phyloP scores from a whole-genome alignment of 2,329 filamentous ascomycete genomes.

The Alternaria arbusti region DNA sequence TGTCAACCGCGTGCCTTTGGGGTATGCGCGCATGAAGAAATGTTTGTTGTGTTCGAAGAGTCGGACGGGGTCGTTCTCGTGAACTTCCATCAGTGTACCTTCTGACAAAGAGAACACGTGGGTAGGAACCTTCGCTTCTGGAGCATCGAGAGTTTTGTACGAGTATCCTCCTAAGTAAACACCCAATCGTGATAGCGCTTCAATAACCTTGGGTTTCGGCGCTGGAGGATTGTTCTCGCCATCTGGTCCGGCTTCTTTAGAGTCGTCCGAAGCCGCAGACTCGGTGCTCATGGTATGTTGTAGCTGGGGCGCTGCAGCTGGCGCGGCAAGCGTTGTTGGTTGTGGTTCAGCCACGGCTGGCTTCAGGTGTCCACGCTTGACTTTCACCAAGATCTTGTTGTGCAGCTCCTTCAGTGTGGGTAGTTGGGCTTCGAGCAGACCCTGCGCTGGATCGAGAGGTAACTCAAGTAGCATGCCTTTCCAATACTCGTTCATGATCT shows the following conservation, averaged over 20 bases:
- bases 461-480: constrained; percentile 72
- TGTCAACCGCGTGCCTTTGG: constrained; percentile 78
- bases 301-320: constrained; percentile 30
- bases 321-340: constrained; percentile 39
- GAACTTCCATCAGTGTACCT: constrained; percentile 69
- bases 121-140: constrained; percentile 60
- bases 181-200: constrained; percentile 74
- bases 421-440: constrained; percentile 64
- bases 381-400: constrained; percentile 73
- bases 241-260: constrained; percentile 44
- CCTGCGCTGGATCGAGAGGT: constrained; percentile 46
- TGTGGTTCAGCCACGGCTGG: constrained; percentile 29
- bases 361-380: constrained; percentile 54
- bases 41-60: constrained; percentile 83
- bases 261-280: constrained; percentile 29
- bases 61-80: constrained; percentile 59
- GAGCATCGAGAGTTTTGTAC: constrained; percentile 74
- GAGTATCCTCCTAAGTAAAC: constrained; percentile 88
- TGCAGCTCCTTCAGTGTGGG: constrained; percentile 70
- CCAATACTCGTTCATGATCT: constrained; percentile 93
- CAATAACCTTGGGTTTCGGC: constrained; percentile 66
- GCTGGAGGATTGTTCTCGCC: constrained; percentile 60
- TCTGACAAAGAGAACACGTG: constrained; percentile 72
- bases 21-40: constrained; percentile 87
- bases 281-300: constrained; percentile 29